Base-by-base conservation (phyloP, 2,329 filamentous ascomycete species). In the Fusarium udum region DNA sequence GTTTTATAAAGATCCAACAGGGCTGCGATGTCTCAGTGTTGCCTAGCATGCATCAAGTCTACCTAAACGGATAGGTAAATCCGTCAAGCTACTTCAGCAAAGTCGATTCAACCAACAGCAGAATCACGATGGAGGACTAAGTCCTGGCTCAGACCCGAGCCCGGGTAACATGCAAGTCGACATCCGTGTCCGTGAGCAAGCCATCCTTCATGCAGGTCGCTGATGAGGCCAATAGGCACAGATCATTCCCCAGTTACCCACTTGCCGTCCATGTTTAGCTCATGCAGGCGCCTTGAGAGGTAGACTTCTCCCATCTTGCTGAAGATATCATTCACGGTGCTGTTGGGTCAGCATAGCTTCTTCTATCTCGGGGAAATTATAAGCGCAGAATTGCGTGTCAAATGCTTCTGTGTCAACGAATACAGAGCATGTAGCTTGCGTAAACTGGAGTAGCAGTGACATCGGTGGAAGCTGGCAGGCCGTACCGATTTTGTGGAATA, bases 401-500 rank as follows among this genome's bases (percentile, higher is more conserved):
- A 4, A 9, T 15, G 16, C 13, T 34, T 8, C 4, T 36, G 4
- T 24, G 4, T 11, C 31, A 24, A 36, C 6, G 9, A 4, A 15
- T 15, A 15, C 7, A 15, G 12, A 51, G 31, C 31, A 4, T 34
- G 13, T 20, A 4, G 31, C n/a, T 4, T 34, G n/a, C 20, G 6
- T 34, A 11, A 8, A 11, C 6, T 24, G 31, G 12, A 20, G 13
- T 20, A 51, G 3, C 3, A 51, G 8, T 15, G 6, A 4, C n/a
- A 51, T 24, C 1, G 9, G 6, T 10, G 9, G n/a, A 14, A 51
- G 16, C 31, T 2, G 13, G 4, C 8, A 34, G 31, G 12, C 2
- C 9, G 18, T 15, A 16, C n/a, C 8, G 3, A 3, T 6, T 20
- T 3, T 34, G 4, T 15, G n/a, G 3, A 24, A 7, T 4, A 51